These are phyloP conservation scores for Arxiozyma bovina DNA, from an alignment of 1,139 yeast genomes.

Conservation along the genomic window DNA sequence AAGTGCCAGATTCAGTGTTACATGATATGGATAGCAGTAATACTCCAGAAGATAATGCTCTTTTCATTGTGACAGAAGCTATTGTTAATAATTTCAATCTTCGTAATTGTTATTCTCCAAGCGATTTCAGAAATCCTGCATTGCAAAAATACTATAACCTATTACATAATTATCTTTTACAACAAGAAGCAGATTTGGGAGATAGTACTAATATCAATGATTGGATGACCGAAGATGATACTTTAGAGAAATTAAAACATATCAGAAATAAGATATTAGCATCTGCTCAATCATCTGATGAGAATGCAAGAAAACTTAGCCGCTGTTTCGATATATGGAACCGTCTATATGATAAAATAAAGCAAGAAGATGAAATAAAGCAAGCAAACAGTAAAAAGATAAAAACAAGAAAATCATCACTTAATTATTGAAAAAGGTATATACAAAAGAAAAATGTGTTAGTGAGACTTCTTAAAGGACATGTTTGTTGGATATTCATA, in stretches of 20 bases:
- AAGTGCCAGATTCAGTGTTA: conserved; percentile 33
- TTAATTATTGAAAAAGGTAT: background rate
- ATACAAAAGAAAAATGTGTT: too few relatives aligned
- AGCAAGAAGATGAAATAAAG: conserved; percentile 1
- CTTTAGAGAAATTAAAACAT: conserved; percentile 24
- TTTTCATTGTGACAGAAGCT: conserved; percentile 33
- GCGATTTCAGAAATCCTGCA: conserved; percentile 55
- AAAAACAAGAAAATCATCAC: background rate
- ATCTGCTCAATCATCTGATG: conserved; percentile 16
- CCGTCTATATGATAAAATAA: conserved; percentile 15
- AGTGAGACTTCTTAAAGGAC: too few relatives aligned
- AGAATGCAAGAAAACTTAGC: conserved; percentile 15
- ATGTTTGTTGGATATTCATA: too few relatives aligned
- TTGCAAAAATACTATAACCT: conserved; percentile 58
- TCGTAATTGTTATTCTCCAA: conserved; percentile 47
- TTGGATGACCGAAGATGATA: conserved; percentile 30
- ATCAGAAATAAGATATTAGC: conserved; percentile 21
- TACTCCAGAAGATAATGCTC: conserved; percentile 25
- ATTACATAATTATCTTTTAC: conserved; percentile 59
- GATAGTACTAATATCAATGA: conserved; percentile 17
- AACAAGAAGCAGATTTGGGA: conserved; percentile 39
- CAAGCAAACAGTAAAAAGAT: background rate
- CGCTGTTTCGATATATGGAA: conserved; percentile 25
- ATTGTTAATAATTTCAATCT: conserved; percentile 38
- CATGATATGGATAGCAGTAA: conserved; percentile 13